Percentiles rank a stretch among this genome's conserved stretches.
Evolutionary conservation across 1,284 basidiomycete genomes (phyloP).

Genomic region (Malassezia brasiliensis): DNA sequence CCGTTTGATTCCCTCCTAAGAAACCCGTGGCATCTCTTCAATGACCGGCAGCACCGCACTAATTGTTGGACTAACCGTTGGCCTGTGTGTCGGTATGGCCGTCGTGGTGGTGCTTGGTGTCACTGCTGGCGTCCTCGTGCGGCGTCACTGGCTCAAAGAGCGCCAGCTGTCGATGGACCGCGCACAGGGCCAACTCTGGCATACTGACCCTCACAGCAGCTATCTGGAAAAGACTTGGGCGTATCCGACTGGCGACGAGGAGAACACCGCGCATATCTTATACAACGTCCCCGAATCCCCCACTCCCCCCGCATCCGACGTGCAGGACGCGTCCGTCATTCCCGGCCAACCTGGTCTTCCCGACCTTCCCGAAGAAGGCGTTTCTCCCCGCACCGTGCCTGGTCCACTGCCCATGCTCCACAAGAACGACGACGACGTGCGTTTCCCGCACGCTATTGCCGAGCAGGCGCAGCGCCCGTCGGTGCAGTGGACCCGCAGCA

Average conservation of each 20-base stretch:
- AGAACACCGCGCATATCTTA: not conserved
- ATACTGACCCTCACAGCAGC: not conserved
- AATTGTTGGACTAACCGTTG: conserved; percentile 7
- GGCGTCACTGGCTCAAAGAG: conserved; percentile 9
- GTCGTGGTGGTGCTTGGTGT: conserved; percentile 7
- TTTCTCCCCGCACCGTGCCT: not conserved
- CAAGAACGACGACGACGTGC: conserved; percentile 5
- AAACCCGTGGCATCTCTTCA: not conserved
- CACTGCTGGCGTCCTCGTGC: conserved; percentile 3
- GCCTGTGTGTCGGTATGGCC: conserved; percentile 9
- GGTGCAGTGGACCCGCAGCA: not conserved
- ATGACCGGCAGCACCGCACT: conserved; percentile 2
- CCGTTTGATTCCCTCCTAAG: not conserved
- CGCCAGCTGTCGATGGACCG: conserved; percentile 8
- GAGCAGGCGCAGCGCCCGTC: conserved; percentile 3
- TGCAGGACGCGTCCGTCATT: not conserved
- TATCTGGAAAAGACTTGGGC: conserved; percentile 1
- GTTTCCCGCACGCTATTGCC: not conserved
- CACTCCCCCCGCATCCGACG: not conserved
- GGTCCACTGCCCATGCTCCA: not conserved
- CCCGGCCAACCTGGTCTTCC: not conserved
- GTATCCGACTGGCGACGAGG: not conserved
- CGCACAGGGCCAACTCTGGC: not conserved
- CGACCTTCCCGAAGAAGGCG: not conserved
- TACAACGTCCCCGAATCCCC: conserved; percentile 7